Conservation (phyloP, 345 rosid species). For the Firmiana major region DNA sequence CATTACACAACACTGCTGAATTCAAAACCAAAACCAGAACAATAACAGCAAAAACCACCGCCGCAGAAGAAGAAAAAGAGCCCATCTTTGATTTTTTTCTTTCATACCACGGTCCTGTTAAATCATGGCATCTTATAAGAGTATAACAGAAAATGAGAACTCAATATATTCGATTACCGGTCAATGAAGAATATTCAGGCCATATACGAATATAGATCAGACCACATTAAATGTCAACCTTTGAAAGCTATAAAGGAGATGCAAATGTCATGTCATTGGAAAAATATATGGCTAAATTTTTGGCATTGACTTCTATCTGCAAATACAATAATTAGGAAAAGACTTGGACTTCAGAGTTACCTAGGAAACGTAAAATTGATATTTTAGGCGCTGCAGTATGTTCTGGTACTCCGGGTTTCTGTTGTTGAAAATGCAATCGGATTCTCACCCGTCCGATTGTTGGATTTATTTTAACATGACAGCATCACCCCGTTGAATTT, state of each 20-base stretch:
- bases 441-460: background rate
- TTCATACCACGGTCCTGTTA: background rate
- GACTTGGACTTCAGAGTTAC: background rate
- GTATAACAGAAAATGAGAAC: background rate
- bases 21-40: constrained; percentile 31
- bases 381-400: background rate
- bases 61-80: constrained; percentile 1
- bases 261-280: too few relatives aligned
- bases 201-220: background rate
- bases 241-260: too few relatives aligned
- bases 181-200: constrained; percentile 29
- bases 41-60: background rate
- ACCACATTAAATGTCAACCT: too few relatives aligned
- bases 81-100: constrained; percentile 20
- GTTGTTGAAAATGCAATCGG: background rate
- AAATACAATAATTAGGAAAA: background rate
- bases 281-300: too few relatives aligned
- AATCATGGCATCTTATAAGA: background rate
- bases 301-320: background rate
- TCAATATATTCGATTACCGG: too few relatives aligned
- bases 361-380: background rate
- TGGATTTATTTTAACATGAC: background rate
- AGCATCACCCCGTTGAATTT: background rate
- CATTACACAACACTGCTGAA: constrained; percentile 33
- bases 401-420: background rate